Evolutionary conservation across 345 rosid genomes (phyloP).

Genomic region (Citrus mangshanensis): DNA sequence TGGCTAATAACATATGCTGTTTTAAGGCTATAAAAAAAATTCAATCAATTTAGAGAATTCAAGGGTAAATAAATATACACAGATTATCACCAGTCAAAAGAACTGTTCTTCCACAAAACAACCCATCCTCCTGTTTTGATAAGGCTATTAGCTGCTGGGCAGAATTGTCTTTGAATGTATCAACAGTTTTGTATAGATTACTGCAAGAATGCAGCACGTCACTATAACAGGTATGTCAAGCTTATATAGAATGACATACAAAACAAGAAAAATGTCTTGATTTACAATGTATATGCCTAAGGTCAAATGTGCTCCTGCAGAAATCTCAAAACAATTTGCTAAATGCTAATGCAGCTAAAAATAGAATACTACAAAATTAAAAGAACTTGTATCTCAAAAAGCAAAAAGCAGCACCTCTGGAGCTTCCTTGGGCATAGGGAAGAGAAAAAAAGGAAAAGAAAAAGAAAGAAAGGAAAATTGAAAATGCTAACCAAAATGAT

Average conservation of each 20-base stretch:
- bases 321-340: neutral
- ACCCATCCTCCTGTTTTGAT: slow-evolving; percentile 27
- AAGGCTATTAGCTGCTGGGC: slow-evolving; percentile 21
- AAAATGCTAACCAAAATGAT: neutral
- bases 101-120: slow-evolving; percentile 21
- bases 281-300: neutral
- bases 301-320: neutral
- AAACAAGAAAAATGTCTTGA: neutral
- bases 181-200: slow-evolving; percentile 22
- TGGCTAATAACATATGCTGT: neutral
- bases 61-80: slow-evolving; percentile 2
- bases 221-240: slow-evolving; percentile 13
- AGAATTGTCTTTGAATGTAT: slow-evolving; percentile 20
- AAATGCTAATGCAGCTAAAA: neutral
- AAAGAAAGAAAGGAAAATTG: neutral
- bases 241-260: neutral
- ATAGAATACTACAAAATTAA: neutral
- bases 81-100: slow-evolving; percentile 38
- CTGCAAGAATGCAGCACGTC: slow-evolving; percentile 19
- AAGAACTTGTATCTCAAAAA: neutral
- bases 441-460: neutral
- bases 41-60: neutral
- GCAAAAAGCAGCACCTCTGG: neutral
- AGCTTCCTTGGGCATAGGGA: neutral
- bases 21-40: neutral